Conservation (phyloP, 805 yeast species). For the Ogataea parapolymorpha region DNA sequence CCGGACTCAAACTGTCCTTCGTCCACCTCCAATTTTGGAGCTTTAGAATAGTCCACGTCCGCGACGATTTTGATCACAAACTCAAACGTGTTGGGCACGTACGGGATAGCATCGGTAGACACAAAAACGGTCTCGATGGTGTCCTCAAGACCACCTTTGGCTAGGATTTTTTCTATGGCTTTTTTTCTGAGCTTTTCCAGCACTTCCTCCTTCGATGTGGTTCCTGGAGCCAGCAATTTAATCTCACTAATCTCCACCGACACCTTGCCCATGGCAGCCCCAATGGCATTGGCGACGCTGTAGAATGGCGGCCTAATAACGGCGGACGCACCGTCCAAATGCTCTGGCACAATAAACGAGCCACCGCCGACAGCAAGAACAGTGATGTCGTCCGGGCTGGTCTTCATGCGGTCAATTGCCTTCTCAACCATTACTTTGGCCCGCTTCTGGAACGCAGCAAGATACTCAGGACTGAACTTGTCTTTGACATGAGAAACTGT, state of each 20-base stretch:
- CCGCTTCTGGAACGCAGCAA: slow-evolving; percentile 4
- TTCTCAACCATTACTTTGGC: slow-evolving; percentile 33
- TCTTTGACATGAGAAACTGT: slow-evolving; percentile 16
- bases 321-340: slow-evolving; percentile 37
- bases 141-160: slow-evolving; percentile 28
- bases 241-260: slow-evolving; percentile 30
- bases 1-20: slow-evolving; percentile 2
- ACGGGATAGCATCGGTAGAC: slow-evolving; percentile 32
- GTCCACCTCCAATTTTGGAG: slow-evolving; percentile 2
- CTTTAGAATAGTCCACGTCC: slow-evolving; percentile 39
- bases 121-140: slow-evolving; percentile 28
- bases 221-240: slow-evolving; percentile 16
- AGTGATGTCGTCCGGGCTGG: slow-evolving; percentile 39
- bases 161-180: slow-evolving; percentile 19
- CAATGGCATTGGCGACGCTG: slow-evolving; percentile 49
- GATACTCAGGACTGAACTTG: slow-evolving; percentile 8
- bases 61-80: slow-evolving; percentile 41
- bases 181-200: slow-evolving; percentile 19
- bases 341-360: slow-evolving; percentile 41
- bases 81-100: slow-evolving; percentile 33
- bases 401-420: slow-evolving; percentile 44
- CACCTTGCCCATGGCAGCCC: slow-evolving; percentile 47
- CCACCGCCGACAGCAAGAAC: slow-evolving; percentile 50
- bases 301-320: slow-evolving; percentile 41
- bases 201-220: slow-evolving; percentile 18